Evolutionary conservation across 768 basidiomycete genomes (phyloP), one percentile per base, ranked within the genome.

Genomic region (Nidularia pulvinata): DNA sequence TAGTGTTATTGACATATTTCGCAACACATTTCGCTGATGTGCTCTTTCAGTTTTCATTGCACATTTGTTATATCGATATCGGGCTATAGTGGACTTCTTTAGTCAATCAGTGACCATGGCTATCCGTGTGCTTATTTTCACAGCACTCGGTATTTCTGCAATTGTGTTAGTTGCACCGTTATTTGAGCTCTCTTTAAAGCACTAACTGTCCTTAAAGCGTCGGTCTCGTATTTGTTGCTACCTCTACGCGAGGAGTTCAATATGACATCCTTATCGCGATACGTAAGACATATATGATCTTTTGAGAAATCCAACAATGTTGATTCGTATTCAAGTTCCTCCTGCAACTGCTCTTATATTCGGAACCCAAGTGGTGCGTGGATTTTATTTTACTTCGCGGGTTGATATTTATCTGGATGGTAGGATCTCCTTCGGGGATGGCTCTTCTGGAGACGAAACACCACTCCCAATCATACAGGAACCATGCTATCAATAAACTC

Each of bases 201-300:
- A 32, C 14, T 19, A 6, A 4, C n/a, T 25, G 14, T 45, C 19
- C 4, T 52, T 13, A 6, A 37, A 72, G 69, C n/a, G 56, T 25
- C 25, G 64, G 61, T 4, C 39, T 70, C 32, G 59, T 65, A 3
- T 71, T 64, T 37, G 56, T 58, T 14, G 50, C 64, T 16, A 65
- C 65, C 1, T 34, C 52, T 10, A 57, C 56, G 6, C 53, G 61
- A 10, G 66, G 66, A 5, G 58, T 65, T 10, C 57, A 62, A 35
- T 69, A 68, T 35, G 71, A 71, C 46, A 52, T 71, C 43, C 53
- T 69, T 4, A 56, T 72, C 34, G 63, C 63, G 32, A 54, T 54
- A 36, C 59, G 69, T 70, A 37, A 45, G 62, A 52, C 19, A 16
- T 13, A 14, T n/a, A 7, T 11, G 11, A 42, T 42, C 37, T 11